Percentiles rank a stretch among this genome's conserved stretches.
Evolutionary conservation across 2,329 filamentous ascomycete species (phyloP).

Genomic region (Diplocarpon mali): DNA sequence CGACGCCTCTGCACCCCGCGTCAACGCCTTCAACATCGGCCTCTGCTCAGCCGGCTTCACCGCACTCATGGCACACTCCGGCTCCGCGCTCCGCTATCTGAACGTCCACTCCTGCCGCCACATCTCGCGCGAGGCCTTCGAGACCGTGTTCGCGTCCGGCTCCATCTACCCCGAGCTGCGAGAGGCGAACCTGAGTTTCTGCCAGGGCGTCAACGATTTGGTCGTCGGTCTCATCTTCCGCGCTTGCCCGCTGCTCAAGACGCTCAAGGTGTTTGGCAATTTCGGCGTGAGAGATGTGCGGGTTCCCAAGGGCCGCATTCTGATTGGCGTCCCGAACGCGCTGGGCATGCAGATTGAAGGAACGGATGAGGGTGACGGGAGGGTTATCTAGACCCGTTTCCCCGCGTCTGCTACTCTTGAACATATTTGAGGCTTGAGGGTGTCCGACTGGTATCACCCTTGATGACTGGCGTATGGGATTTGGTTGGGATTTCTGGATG

Average conservation of each 20-base stretch:
- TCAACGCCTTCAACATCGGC: constrained; percentile 55
- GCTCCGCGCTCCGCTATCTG: constrained; percentile 49
- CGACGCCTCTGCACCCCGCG: constrained; percentile 57
- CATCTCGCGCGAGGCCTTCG: constrained; percentile 61
- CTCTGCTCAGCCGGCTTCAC: constrained; percentile 66
- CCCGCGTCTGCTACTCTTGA: too few relatives aligned
- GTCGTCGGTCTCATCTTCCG: constrained; percentile 54
- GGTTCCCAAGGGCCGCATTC: constrained; percentile 43
- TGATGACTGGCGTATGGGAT: too few relatives aligned
- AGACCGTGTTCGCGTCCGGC: constrained; percentile 55
- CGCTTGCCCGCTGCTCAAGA: constrained; percentile 47
- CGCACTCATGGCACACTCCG: constrained; percentile 78
- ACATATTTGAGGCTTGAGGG: background rate
- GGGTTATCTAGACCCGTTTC: constrained; percentile 8
- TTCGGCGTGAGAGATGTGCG: constrained; percentile 47
- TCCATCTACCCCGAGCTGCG: constrained; percentile 56
- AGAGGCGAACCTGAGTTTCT: constrained; percentile 70
- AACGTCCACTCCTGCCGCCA: constrained; percentile 80
- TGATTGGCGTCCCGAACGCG: constrained; percentile 48
- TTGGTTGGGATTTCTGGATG: too few relatives aligned
- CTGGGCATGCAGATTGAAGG: constrained; percentile 50
- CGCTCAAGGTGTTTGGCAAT: constrained; percentile 53
- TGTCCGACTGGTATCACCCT: too few relatives aligned
- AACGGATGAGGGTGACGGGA: constrained; percentile 22
- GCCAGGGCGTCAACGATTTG: constrained; percentile 53